Evolutionary conservation across 1,139 yeast genomes (phyloP), one percentile per base, ranked within the genome.

Genomic region (Hemisphaericaspora subhashii): DNA sequence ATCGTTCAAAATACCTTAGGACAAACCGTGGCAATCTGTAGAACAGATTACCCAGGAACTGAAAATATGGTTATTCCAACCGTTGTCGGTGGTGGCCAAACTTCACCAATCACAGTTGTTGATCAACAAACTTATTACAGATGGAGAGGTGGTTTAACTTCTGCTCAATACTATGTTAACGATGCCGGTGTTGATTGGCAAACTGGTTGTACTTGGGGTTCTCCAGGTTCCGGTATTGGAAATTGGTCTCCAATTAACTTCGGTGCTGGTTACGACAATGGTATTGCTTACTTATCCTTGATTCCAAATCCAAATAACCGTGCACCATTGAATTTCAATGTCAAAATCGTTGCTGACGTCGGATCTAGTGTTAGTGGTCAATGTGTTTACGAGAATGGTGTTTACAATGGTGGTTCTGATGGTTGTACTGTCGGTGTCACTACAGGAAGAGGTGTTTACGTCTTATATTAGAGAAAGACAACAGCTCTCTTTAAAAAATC

Each of bases 41-140:
- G 96, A 74, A 92, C 98, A 46, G 98, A 92, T 66, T 92, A 92
- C 79, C 98, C 98, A 57, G 98, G 98, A 72, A 84, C 96, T 48
- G 98, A 92, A 75, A 89, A 88, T 77, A 92, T 92, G 98, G 90
- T 82, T 54, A 77, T 90, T 47, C 98, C 98, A 61, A 90, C 97
- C 46, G 68, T 80, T 43, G 86, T 90, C 40, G 64, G 64, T 30
- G 87, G 84, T 46, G 96, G 96, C 53, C 60, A 71, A 31, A 52
- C 76, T 30, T 68, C 76, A 54, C 83, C 86, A 37, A 73, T 87
- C 54, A 74, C 96, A 39, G 94, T 84, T 50, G 96, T 89, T 50
- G 78, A 89, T 63, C 81, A 82, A 62, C 80, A 68, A 56, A 58
- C 70, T 46, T 90, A 90, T 79, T 92, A 79, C 79, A 64, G 62